phyloP scores from a whole-genome alignment of 1,284 basidiomycete species.

The Boletus holoroseus region DNA sequence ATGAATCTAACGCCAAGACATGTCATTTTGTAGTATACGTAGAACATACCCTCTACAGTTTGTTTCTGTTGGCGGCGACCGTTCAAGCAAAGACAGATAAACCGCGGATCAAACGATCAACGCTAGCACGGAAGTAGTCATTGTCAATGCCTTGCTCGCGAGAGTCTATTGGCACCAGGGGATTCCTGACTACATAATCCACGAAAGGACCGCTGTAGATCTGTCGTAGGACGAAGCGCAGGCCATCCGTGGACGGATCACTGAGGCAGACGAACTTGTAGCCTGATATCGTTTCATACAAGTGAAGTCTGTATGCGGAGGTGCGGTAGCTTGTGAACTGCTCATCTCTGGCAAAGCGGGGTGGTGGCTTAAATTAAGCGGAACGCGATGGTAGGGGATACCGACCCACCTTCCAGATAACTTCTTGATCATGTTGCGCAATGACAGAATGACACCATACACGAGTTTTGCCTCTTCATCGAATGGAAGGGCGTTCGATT shows the following conservation, averaged over 20 bases:
- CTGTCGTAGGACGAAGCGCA: constrained; percentile 80
- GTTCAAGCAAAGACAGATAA: constrained; percentile 53
- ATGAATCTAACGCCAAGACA: constrained; percentile 11
- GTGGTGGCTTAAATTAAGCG: background rate
- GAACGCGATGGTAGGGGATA: background rate
- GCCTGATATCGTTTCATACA: constrained; percentile 87
- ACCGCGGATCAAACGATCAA: constrained; percentile 72
- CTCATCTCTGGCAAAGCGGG: constrained; percentile 59
- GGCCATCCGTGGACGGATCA: constrained; percentile 76
- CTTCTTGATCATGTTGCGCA: constrained; percentile 95
- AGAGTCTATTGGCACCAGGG: constrained; percentile 78
- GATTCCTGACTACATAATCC: constrained; percentile 90
- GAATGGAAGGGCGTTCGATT: constrained; percentile 67
- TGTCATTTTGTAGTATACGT: constrained; percentile 24
- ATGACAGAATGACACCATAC: constrained; percentile 89
- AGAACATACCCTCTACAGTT: constrained; percentile 20
- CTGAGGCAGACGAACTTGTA: constrained; percentile 96
- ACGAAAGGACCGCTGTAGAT: constrained; percentile 93
- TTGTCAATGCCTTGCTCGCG: constrained; percentile 82
- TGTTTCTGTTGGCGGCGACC: constrained; percentile 2
- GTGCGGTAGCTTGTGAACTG: constrained; percentile 89
- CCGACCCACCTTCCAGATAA: constrained; percentile 62
- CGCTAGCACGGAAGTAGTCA: constrained; percentile 80
- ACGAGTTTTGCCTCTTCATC: constrained; percentile 98
- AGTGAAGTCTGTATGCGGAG: constrained; percentile 87